These are phyloP conservation scores for Lipomyces mesembrius DNA, from an alignment of 805 yeast species.

Conservation along the genomic window DNA sequence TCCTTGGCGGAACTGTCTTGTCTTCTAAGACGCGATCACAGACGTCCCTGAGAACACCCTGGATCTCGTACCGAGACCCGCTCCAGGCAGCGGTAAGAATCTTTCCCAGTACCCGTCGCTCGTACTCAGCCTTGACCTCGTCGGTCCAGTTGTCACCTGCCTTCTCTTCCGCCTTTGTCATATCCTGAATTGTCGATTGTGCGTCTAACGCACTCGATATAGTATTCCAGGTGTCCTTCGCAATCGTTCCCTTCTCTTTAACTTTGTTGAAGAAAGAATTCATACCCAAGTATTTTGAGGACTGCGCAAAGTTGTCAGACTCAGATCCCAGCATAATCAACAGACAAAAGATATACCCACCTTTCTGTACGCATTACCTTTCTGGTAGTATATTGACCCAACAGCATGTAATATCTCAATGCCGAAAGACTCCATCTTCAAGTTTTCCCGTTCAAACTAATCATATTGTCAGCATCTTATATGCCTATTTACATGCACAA, in stretches of 20 bases:
- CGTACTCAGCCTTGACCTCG: constrained; percentile 74
- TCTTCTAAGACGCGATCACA: constrained; percentile 80
- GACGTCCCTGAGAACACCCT: constrained; percentile 76
- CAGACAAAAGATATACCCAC: constrained; percentile 55
- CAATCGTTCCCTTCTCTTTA: constrained; percentile 81
- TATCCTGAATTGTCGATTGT: constrained; percentile 73
- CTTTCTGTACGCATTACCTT: constrained; percentile 71
- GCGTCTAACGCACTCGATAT: constrained; percentile 87
- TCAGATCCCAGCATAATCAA: not conserved
- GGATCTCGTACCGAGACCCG: constrained; percentile 85
- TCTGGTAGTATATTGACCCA: constrained; percentile 75
- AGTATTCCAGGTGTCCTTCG: constrained; percentile 82
- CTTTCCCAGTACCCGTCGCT: constrained; percentile 82
- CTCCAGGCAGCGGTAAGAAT: constrained; percentile 95
- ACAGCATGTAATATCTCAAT: constrained; percentile 78
- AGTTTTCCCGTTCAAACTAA: constrained; percentile 73
- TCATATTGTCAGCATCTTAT: not conserved
- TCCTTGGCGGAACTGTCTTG: constrained; percentile 60
- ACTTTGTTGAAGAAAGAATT: constrained; percentile 80
- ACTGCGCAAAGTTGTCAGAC: constrained; percentile 51
- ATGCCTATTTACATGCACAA: not conserved
- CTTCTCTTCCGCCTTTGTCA: constrained; percentile 72
- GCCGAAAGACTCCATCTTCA: constrained; percentile 96
- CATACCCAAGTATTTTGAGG: constrained; percentile 83
- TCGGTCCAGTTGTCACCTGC: constrained; percentile 59